These are phyloP conservation scores for Suillus tomentosus DNA, from an alignment of 768 basidiomycete species.

Conservation along the genomic window DNA sequence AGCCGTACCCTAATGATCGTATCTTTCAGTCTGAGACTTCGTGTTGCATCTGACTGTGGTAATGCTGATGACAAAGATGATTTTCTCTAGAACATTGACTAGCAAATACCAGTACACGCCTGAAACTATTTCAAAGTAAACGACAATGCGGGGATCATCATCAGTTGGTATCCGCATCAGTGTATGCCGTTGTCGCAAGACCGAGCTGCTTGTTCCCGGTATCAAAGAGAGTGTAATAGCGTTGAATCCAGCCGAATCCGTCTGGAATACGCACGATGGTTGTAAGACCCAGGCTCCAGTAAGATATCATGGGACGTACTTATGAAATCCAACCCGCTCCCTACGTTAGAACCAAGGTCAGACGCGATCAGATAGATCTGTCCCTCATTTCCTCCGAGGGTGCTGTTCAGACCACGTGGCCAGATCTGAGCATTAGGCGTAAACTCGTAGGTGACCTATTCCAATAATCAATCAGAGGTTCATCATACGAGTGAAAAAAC, in stretches of 20 bases:
- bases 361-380: slow-evolving; percentile 60
- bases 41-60: neutral
- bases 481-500: slow-evolving; percentile 5
- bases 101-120: neutral
- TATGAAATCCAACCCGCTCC: slow-evolving; percentile 67
- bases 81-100: neutral
- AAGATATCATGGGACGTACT: slow-evolving; percentile 36
- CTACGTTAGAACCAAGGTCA: slow-evolving; percentile 52
- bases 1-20: neutral
- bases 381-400: slow-evolving; percentile 52
- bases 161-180: slow-evolving; percentile 45
- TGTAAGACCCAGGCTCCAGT: neutral
- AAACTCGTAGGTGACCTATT: slow-evolving; percentile 52
- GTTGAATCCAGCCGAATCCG: slow-evolving; percentile 59
- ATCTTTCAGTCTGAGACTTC: neutral
- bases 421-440: slow-evolving; percentile 71
- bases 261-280: slow-evolving; percentile 33
- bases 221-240: slow-evolving; percentile 60
- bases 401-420: slow-evolving; percentile 60
- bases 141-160: neutral
- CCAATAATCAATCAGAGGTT: neutral
- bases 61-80: neutral
- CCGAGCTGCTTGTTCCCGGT: slow-evolving; percentile 31
- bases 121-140: neutral
- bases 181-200: slow-evolving; percentile 41